Base-by-base conservation (phyloP, 176 grass and related monocot genomes). In the Tuctoria greenei region DNA sequence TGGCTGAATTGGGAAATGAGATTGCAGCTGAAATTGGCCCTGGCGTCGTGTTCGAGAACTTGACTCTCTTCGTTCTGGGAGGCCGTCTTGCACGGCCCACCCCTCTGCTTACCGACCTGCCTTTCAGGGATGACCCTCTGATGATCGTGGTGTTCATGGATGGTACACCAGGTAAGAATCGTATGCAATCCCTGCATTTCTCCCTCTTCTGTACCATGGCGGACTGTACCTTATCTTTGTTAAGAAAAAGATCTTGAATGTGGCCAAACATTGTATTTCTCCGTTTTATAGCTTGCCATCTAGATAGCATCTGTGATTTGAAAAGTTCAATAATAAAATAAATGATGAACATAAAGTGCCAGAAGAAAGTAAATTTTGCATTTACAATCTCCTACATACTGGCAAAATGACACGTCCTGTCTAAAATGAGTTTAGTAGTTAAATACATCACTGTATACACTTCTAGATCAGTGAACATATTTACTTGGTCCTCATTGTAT, bases 51-150 rank as follows among this genome's bases (percentile, higher is more conserved):
- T 85, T 79, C 40, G 27, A 66, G 75, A 45, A 79, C 60, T 58
- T 85, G 38, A 73, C 83, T 63, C 38, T 85, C 60, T 79, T 36
- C 58, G 42, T 78, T 84, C 67, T 40, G 15, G 82, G 65, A 64
- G 82, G 82, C 37, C 28, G 44, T 4, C 59, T 78, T 66, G 74
- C 37, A 7, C 67, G 54, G 59, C 74, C 42, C 26, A 64, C 51
- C 20, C 49, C 76, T 72, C 75, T 84, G 38, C 82, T 84, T 47
- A 84, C 82, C 37, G 66, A 84, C 75, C 82, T 84, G 15, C 75
- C 82, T 31, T 1, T 61, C 11, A 71, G 38, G 64, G 38, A 64
- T 77, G 75, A 79, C 16, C n/a, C 67, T 46, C 1, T 72, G n/a
- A 41, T 57, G 26, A 64, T 84, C 58, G 46, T 84, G 45, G 59